Conservation (phyloP, 768 basidiomycete genomes). For the Suillus bovinus region DNA sequence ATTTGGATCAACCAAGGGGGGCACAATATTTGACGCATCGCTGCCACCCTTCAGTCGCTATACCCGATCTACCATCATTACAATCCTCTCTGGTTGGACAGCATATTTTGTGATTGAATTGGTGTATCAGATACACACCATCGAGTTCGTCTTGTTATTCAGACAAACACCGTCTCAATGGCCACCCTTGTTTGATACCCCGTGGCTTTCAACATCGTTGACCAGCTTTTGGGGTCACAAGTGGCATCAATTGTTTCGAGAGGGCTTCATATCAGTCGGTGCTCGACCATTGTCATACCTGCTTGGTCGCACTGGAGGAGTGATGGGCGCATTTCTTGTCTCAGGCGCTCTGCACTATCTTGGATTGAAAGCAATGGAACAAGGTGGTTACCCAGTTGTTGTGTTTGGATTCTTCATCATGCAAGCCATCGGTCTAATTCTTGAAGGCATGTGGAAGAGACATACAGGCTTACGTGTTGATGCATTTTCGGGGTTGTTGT, state of each 20-base stretch:
- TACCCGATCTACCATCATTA: slow-evolving; percentile 44
- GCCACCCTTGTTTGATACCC: slow-evolving; percentile 63
- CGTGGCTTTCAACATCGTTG: slow-evolving; percentile 61
- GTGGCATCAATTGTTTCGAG: slow-evolving; percentile 74
- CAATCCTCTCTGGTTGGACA: slow-evolving; percentile 42
- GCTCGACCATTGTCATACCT: slow-evolving; percentile 41
- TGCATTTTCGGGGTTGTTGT: slow-evolving; percentile 51
- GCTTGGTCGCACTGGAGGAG: slow-evolving; percentile 47
- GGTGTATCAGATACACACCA: slow-evolving; percentile 41
- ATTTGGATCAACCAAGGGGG: slow-evolving; percentile 35
- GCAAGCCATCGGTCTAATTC: slow-evolving; percentile 51
- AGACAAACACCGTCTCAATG: slow-evolving; percentile 52
- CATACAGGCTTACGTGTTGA: slow-evolving; percentile 46
- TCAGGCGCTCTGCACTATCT: slow-evolving; percentile 64
- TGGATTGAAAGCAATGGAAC: slow-evolving; percentile 59
- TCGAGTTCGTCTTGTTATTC: slow-evolving; percentile 48
- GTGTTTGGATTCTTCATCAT: slow-evolving; percentile 57
- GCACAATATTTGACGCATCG: slow-evolving; percentile 38
- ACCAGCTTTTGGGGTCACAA: slow-evolving; percentile 57
- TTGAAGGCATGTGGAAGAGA: slow-evolving; percentile 49
- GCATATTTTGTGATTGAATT: slow-evolving; percentile 48
- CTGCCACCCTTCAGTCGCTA: slow-evolving; percentile 35
- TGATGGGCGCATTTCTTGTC: slow-evolving; percentile 58
- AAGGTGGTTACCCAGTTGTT: slow-evolving; percentile 44
- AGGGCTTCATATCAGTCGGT: slow-evolving; percentile 55